These are phyloP conservation scores for Letharia columbiana DNA, from an alignment of 495 filamentous ascomycete species.

Conservation along the genomic window DNA sequence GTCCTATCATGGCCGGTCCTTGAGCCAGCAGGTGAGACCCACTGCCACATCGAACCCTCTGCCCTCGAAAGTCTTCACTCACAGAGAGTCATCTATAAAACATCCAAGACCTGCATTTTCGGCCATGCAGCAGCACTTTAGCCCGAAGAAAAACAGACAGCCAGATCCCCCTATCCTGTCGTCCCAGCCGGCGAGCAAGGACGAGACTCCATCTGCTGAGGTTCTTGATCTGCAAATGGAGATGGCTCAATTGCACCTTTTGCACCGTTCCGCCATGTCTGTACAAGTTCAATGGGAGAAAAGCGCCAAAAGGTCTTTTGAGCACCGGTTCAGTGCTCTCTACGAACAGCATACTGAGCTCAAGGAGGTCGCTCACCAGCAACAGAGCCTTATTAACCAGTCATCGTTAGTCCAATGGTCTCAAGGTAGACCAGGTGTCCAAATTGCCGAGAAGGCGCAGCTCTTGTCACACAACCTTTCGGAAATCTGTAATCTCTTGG, in stretches of 20 bases:
- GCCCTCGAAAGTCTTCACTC: neutral
- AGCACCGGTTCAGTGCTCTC: conserved; percentile 36
- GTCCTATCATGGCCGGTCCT: conserved; percentile 15
- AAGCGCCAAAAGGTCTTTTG: conserved; percentile 31
- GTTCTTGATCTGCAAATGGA: conserved; percentile 58
- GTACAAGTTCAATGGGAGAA: conserved; percentile 33
- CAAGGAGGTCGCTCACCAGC: conserved; percentile 32
- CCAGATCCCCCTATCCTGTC: conserved; percentile 31
- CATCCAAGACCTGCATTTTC: conserved; percentile 48
- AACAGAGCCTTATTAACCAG: conserved; percentile 36
- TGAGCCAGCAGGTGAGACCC: conserved; percentile 19
- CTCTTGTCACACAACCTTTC: conserved; percentile 37
- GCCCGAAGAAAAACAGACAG: conserved; percentile 55
- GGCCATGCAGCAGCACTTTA: conserved; percentile 61
- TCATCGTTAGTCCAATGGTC: conserved; percentile 37
- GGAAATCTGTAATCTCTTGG: conserved; percentile 35
- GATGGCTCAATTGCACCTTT: conserved; percentile 61
- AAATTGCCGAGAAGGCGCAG: conserved; percentile 37
- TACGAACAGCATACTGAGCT: conserved; percentile 31
- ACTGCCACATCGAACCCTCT: conserved; percentile 4
- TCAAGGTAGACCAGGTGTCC: conserved; percentile 30
- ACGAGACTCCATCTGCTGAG: conserved; percentile 44
- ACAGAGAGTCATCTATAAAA: conserved; percentile 20
- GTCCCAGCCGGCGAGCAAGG: conserved; percentile 15
- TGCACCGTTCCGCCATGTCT: conserved; percentile 44